Base-by-base conservation (phyloP, 75 land plant species). In the Larix kaempferi region DNA sequence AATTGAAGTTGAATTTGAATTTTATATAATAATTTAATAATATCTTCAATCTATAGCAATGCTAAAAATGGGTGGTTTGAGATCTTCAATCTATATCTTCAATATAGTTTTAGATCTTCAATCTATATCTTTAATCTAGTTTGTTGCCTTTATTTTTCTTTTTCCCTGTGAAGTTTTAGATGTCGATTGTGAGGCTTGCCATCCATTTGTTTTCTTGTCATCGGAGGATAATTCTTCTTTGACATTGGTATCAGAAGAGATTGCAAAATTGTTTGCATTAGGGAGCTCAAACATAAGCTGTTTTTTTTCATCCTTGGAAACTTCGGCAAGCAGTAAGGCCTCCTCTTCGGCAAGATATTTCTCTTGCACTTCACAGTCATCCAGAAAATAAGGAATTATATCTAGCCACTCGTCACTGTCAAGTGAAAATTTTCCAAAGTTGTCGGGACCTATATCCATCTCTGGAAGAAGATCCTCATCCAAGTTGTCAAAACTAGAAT, bases 361-460 rank as follows among this genome's bases (percentile, higher is more conserved):
- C 44, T 57, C 77, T 13, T 23, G 49, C 44, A 74, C 27, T 22
- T 58, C 74, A 37, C 56, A 54, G 54, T 71, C 19, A 37, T 79
- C 81, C 21, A 74, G 54, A 27, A 49, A 59, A 23, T 57, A 59
- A 4, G 16, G n/a, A 58, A 16, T 56, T 26, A 75, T 29, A 35
- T 60, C 64, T 11, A 80, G 37, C 2, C 35, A 84, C 44, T 69
- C 65, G 49, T 72, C 74, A 29, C 21, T 25, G 17, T 57, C 64
- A 3, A 71, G 21, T 2, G 89, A 75, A 49, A 90, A 82, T 8
- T 90, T 86, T 10, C 80, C 86, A 19, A 90, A 74, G 52, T 88
- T 62, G n/a, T 86, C 86, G 2, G 91, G 73, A 74, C 88, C 90
- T 74, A 90, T 80, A 74, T 86, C 92, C 62, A 87, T 52, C 65